Evolutionary conservation across 441 rosid species (phyloP).

Genomic region (Erodium trifolium): DNA sequence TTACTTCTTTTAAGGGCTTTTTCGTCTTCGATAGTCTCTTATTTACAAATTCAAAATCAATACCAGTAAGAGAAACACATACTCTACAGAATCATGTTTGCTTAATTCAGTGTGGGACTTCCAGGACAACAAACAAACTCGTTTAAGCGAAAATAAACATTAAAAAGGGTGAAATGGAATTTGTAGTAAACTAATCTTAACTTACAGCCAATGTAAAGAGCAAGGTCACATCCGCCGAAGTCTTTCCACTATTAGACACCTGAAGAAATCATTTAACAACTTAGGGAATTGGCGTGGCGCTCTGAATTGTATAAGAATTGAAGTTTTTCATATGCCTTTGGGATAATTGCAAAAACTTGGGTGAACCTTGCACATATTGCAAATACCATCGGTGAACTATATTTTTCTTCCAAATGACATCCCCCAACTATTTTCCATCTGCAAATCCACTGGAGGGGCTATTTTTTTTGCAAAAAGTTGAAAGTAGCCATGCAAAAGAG

Average conservation of each 20-base stretch:
- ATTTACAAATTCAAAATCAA: neutral
- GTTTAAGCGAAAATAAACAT: neutral
- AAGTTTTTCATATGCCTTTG: conserved; percentile 2
- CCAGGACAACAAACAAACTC: neutral
- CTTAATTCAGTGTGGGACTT: conserved; percentile 6
- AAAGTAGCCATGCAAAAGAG: no score
- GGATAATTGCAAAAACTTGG: no score
- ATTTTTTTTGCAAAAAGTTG: no score
- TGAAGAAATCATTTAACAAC: conserved; percentile 21
- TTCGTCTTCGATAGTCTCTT: neutral
- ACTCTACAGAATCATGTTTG: neutral
- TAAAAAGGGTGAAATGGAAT: neutral
- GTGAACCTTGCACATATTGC: no score
- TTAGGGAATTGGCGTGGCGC: conserved; percentile 1
- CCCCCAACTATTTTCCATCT: no score
- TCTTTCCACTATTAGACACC: conserved; percentile 26
- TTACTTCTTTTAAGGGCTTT: neutral
- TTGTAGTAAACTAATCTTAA: conserved; percentile 1
- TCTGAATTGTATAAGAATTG: neutral
- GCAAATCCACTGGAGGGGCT: no score
- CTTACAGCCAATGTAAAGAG: conserved; percentile 37
- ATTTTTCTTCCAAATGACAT: no score
- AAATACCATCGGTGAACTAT: no score
- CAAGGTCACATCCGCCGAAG: conserved; percentile 31
- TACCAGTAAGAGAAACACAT: neutral